phyloP scores from a whole-genome alignment of 352 stramenopile species.

The Phytophthora quininea region DNA sequence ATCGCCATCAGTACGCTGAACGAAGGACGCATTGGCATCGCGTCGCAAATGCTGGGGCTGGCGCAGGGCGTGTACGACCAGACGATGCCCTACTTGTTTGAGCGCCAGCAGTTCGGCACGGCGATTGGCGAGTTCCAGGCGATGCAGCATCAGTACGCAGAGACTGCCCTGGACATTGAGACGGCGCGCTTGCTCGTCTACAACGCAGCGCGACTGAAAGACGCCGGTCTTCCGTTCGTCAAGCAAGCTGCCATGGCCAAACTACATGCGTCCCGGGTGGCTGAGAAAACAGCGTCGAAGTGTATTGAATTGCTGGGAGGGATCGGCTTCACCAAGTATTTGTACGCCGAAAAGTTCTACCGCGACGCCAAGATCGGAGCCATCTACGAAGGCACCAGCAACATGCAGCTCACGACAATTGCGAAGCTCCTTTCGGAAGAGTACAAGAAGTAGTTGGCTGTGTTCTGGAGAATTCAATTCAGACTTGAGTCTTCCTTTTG shows the following conservation, averaged over 20 bases:
- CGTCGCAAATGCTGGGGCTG: conserved; percentile 96
- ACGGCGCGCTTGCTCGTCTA: conserved; percentile 93
- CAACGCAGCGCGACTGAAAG: conserved; percentile 95
- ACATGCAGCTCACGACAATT: conserved; percentile 97
- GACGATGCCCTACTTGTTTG: conserved; percentile 95
- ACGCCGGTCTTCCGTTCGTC: conserved; percentile 93
- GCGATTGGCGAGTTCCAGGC: conserved; percentile 95
- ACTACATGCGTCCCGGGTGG: conserved; percentile 94
- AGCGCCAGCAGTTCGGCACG: conserved; percentile 96
- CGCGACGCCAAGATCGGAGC: conserved; percentile 97
- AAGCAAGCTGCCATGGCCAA: conserved; percentile 98
- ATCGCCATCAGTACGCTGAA: conserved; percentile 99
- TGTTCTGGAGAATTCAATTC: neutral
- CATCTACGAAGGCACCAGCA: conserved; percentile 98
- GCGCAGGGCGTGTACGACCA: conserved; percentile 96
- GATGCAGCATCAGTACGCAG: conserved; percentile 97
- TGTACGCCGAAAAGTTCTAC: conserved; percentile 96
- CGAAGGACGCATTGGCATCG: conserved; percentile 96
- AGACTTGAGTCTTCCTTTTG: too few relatives aligned
- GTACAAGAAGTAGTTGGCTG: conserved; percentile 69
- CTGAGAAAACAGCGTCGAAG: conserved; percentile 95
- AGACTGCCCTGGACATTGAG: conserved; percentile 95
- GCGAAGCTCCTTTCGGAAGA: conserved; percentile 91
- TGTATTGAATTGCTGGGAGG: conserved; percentile 96
- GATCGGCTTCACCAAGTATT: conserved; percentile 95